phyloP scores from a whole-genome alignment of 2,329 filamentous ascomycete species.

The Claviceps cyperi region DNA sequence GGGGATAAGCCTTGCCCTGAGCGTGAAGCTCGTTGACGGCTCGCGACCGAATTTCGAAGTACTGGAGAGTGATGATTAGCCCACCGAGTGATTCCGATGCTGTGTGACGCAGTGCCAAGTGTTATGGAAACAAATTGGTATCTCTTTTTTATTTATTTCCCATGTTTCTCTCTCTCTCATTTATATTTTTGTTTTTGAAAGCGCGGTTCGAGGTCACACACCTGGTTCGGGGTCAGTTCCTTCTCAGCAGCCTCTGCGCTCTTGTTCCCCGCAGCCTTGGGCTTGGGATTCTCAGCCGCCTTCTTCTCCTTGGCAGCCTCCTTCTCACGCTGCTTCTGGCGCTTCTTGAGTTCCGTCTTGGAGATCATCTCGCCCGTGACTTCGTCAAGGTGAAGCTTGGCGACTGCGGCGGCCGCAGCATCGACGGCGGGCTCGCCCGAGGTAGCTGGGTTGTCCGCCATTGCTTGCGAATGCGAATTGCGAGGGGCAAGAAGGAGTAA shows the following conservation, averaged over 20 bases:
- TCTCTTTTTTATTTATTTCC: neutral
- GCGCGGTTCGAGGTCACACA: slow-evolving; percentile 4
- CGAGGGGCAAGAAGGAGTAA: neutral
- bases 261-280: slow-evolving; percentile 34
- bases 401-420: slow-evolving; percentile 41
- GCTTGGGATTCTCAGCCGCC: slow-evolving; percentile 57
- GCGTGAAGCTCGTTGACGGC: slow-evolving; percentile 40
- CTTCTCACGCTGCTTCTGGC: slow-evolving; percentile 77
- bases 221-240: slow-evolving; percentile 42
- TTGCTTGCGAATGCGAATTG: slow-evolving; percentile 6
- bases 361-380: slow-evolving; percentile 80
- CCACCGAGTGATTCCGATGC: neutral
- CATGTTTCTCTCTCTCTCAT: neutral
- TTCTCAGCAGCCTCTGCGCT: slow-evolving; percentile 49
- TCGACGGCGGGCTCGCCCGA: slow-evolving; percentile 25
- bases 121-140: neutral
- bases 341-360: slow-evolving; percentile 86
- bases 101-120: neutral
- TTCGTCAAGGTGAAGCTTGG: slow-evolving; percentile 75
- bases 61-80: slow-evolving; percentile 23
- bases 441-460: slow-evolving; percentile 20
- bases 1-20: slow-evolving; percentile 52
- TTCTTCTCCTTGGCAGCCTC: slow-evolving; percentile 84
- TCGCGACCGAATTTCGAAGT: slow-evolving; percentile 90
- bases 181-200: neutral